These are phyloP conservation scores for Aspergillus homomorphus DNA, from an alignment of 495 filamentous ascomycete species.

Conservation along the genomic window DNA sequence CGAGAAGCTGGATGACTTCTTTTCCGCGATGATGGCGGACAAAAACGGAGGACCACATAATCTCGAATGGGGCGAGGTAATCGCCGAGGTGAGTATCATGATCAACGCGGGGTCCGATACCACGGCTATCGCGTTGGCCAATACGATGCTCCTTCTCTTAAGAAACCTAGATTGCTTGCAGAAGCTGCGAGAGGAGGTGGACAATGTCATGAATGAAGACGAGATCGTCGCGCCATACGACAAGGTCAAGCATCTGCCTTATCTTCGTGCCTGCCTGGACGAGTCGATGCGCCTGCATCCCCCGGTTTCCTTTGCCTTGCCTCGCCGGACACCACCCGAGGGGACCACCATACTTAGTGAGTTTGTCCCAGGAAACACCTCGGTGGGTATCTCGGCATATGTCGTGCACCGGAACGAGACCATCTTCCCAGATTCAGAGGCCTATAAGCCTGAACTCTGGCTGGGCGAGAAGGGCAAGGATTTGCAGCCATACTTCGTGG, in stretches of 20 bases:
- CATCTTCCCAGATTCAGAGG: conserved; percentile 23
- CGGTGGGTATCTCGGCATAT: conserved; percentile 24
- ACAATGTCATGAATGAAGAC: conserved; percentile 30
- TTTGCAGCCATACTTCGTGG: conserved; percentile 37
- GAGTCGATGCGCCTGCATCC: conserved; percentile 41
- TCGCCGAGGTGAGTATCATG: conserved; percentile 29
- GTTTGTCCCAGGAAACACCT: conserved; percentile 26
- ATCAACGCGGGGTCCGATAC: conserved; percentile 54
- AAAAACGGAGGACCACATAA: conserved; percentile 34
- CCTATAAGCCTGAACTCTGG: conserved; percentile 32
- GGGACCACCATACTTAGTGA: conserved; percentile 29
- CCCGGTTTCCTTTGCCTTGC: conserved; percentile 23
- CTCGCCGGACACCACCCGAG: conserved; percentile 28
- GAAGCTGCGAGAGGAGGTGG: conserved; percentile 56
- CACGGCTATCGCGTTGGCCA: conserved; percentile 47
- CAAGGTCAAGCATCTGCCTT: conserved; percentile 36
- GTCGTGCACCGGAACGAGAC: conserved; percentile 22
- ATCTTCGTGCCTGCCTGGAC: conserved; percentile 39
- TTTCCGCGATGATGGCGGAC: conserved; percentile 46
- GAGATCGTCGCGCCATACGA: conserved; percentile 34
- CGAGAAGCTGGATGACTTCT: conserved; percentile 53
- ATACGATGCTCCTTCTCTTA: conserved; percentile 50
- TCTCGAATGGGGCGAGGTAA: conserved; percentile 25
- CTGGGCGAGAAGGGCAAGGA: conserved; percentile 27
- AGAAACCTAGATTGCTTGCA: conserved; percentile 44